phyloP scores from a whole-genome alignment of 495 filamentous ascomycete genomes.

The Aspergillus ostianus region DNA sequence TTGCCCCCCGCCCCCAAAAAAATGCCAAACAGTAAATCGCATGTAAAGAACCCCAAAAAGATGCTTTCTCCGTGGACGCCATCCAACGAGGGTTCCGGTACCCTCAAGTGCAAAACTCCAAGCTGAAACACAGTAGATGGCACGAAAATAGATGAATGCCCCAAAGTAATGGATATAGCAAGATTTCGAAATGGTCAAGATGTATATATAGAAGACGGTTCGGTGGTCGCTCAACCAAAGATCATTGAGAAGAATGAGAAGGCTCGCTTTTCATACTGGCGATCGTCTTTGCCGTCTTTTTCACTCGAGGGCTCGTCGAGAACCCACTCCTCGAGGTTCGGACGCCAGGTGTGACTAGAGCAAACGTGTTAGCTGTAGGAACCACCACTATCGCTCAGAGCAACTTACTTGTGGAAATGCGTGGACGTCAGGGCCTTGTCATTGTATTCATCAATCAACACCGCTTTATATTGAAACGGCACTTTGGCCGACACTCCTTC shows the following conservation, averaged over 20 bases:
- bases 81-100: conserved; percentile 4
- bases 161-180: neutral
- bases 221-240: neutral
- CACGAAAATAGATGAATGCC: conserved; percentile 4
- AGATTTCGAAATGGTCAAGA: neutral
- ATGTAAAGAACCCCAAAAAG: neutral
- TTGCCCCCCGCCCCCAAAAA: conserved; percentile 9
- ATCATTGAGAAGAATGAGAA: neutral
- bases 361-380: conserved; percentile 4
- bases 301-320: conserved; percentile 21
- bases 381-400: neutral
- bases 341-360: conserved; percentile 37
- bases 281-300: conserved; percentile 13
- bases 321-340: conserved; percentile 34
- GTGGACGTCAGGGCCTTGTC: conserved; percentile 49
- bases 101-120: conserved; percentile 7
- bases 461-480: conserved; percentile 58
- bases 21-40: neutral
- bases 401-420: conserved; percentile 53
- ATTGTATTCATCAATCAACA: conserved; percentile 61
- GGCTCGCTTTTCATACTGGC: conserved; percentile 28
- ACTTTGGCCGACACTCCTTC: conserved; percentile 61
- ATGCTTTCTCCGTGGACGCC: conserved; percentile 2
- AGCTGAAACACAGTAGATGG: conserved; percentile 5
- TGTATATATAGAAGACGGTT: neutral